These are phyloP conservation scores for Fraxinus nigra DNA, from an alignment of 305 asterid species.

Conservation along the genomic window DNA sequence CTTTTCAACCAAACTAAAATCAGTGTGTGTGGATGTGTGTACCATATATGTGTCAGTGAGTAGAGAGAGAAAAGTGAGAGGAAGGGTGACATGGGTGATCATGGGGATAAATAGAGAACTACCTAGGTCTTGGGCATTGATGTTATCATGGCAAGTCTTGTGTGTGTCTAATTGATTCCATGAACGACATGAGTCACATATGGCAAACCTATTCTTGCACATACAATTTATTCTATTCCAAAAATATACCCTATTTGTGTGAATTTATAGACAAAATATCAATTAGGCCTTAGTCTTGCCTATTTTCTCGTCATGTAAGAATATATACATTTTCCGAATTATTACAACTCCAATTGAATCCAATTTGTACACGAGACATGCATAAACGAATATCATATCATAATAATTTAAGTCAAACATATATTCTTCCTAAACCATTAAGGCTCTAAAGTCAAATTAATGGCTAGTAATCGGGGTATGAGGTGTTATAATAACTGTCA, in stretches of 20 bases:
- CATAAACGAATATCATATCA: background rate
- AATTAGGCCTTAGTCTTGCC: background rate
- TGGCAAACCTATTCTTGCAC: background rate
- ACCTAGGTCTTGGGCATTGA: background rate
- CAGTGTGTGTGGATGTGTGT: background rate
- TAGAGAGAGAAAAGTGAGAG: background rate
- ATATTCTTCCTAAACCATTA: background rate
- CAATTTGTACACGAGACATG: background rate
- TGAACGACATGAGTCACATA: background rate
- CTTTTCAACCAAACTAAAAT: background rate
- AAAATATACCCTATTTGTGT: background rate
- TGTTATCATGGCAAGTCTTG: background rate
- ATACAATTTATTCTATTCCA: background rate
- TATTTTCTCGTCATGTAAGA: background rate
- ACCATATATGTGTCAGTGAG: background rate
- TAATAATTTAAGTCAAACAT: background rate
- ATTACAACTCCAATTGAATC: background rate
- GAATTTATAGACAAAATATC: background rate
- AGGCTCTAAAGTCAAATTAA: background rate
- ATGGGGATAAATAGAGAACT: background rate
- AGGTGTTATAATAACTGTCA: background rate
- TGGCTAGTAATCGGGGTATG: background rate
- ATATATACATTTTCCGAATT: background rate
- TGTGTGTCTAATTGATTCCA: background rate
- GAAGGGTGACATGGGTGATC: background rate